These are phyloP conservation scores for Filosporella fistucella DNA, from an alignment of 495 filamentous ascomycete species.

Conservation along the genomic window DNA sequence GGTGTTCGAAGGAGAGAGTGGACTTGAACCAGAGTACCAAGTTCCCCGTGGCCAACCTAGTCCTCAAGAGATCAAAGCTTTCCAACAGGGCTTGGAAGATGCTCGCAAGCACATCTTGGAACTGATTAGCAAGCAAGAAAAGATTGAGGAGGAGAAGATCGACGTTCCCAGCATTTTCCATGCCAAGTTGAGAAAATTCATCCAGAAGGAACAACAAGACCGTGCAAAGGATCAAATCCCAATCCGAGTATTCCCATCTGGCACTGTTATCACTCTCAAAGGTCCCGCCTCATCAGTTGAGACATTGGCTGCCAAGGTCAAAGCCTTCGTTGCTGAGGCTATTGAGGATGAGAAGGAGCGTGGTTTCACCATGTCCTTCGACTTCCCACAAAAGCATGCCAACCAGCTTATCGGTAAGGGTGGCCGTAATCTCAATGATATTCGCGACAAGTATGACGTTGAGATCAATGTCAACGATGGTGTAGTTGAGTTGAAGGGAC, in stretches of 20 bases:
- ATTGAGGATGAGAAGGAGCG: slow-evolving; percentile 85
- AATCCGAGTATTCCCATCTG: slow-evolving; percentile 56
- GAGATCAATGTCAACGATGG: slow-evolving; percentile 87
- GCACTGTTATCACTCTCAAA: slow-evolving; percentile 61
- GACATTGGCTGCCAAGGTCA: slow-evolving; percentile 62
- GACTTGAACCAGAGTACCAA: slow-evolving; percentile 54
- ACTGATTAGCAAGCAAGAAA: slow-evolving; percentile 65
- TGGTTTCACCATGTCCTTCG: slow-evolving; percentile 76
- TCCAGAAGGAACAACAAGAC: slow-evolving; percentile 68
- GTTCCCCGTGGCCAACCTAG: slow-evolving; percentile 55
- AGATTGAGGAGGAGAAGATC: slow-evolving; percentile 60
- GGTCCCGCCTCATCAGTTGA: slow-evolving; percentile 71
- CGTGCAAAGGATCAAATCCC: slow-evolving; percentile 64
- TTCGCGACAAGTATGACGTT: slow-evolving; percentile 96
- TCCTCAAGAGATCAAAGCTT: slow-evolving; percentile 54
- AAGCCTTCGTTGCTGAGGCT: slow-evolving; percentile 75
- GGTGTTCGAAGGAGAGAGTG: slow-evolving; percentile 71
- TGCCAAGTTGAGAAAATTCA: slow-evolving; percentile 72
- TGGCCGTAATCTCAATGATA: slow-evolving; percentile 89
- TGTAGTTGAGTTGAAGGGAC: slow-evolving; percentile 56
- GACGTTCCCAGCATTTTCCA: slow-evolving; percentile 70
- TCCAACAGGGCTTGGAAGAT: slow-evolving; percentile 65
- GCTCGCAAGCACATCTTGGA: slow-evolving; percentile 66
- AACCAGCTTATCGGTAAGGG: slow-evolving; percentile 89
- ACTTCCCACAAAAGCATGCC: slow-evolving; percentile 90